Conservation (phyloP, 768 basidiomycete genomes). For the Paxillus rubicundulus region DNA sequence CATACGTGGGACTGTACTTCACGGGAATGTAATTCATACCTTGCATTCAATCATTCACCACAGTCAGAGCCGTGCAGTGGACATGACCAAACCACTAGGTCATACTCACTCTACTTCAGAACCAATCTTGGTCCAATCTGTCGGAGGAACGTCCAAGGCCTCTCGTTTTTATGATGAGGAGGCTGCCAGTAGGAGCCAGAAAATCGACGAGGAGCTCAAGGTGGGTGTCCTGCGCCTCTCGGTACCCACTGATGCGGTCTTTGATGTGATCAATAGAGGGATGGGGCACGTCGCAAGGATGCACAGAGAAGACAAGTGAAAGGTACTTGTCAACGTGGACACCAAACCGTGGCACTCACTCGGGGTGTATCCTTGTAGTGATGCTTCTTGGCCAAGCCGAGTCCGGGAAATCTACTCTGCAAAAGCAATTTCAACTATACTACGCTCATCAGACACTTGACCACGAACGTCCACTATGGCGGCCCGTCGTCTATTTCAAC, state of each 20-base stretch:
- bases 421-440: constrained; percentile 82
- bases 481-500: constrained; percentile 80
- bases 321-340: constrained; percentile 35
- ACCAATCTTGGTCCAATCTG: constrained; percentile 30
- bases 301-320: constrained; percentile 49
- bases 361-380: constrained; percentile 37
- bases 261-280: constrained; percentile 40
- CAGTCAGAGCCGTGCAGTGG: constrained; percentile 10
- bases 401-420: constrained; percentile 79
- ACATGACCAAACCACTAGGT: constrained; percentile 29
- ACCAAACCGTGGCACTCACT: constrained; percentile 6
- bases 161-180: constrained; percentile 40
- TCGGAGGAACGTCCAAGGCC: constrained; percentile 28
- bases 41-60: constrained; percentile 19
- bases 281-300: constrained; percentile 46
- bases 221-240: constrained; percentile 29
- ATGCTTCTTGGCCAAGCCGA: constrained; percentile 80
- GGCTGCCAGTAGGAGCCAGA: constrained; percentile 46
- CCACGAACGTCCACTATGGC: constrained; percentile 70
- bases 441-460: constrained; percentile 72
- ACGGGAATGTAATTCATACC: constrained; percentile 32
- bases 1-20: constrained; percentile 35
- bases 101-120: constrained; percentile 31
- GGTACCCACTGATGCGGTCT: not conserved
- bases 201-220: constrained; percentile 58